A percentile compares a stretch with the other conserved stretches of the same genome.
phyloP scores from a whole-genome alignment of 768 basidiomycete species.

The Phaffia tasmanica region DNA sequence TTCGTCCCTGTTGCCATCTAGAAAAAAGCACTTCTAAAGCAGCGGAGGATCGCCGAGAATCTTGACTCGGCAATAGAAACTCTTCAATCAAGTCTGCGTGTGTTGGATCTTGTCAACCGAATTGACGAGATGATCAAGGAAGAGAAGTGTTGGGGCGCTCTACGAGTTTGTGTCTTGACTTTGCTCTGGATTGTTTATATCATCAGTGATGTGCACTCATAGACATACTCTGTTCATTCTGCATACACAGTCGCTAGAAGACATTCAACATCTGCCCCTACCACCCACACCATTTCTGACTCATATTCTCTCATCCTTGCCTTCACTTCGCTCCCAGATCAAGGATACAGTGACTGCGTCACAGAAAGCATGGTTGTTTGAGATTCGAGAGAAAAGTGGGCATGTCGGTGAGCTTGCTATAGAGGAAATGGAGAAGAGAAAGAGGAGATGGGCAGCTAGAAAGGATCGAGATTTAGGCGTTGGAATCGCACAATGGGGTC shows the following conservation, averaged over 20 bases:
- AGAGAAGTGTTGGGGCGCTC: constrained; percentile 91
- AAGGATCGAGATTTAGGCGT: constrained; percentile 75
- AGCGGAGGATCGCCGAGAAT: constrained; percentile 84
- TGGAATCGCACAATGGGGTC: constrained; percentile 68
- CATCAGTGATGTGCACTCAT: background rate
- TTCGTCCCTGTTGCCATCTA: constrained; percentile 17
- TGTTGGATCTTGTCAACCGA: constrained; percentile 82
- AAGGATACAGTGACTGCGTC: constrained; percentile 89
- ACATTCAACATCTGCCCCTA: constrained; percentile 80
- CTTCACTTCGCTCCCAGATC: constrained; percentile 76
- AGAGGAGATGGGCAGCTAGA: constrained; percentile 67
- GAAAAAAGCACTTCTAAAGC: constrained; percentile 77
- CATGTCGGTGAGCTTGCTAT: constrained; percentile 76
- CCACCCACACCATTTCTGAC: constrained; percentile 86
- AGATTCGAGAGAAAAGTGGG: constrained; percentile 77
- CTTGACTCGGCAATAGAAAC: constrained; percentile 95
- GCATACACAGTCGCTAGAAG: constrained; percentile 68
- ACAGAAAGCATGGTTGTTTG: constrained; percentile 91
- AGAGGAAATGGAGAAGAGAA: constrained; percentile 76
- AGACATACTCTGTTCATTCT: background rate
- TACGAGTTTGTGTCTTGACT: constrained; percentile 58
- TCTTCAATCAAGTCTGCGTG: constrained; percentile 78
- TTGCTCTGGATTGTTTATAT: background rate
- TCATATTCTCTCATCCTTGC: constrained; percentile 79
- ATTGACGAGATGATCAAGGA: constrained; percentile 87